Evolutionary conservation across 2,329 filamentous ascomycete species (phyloP).

Genomic region (Aspergillus calidoustus): DNA sequence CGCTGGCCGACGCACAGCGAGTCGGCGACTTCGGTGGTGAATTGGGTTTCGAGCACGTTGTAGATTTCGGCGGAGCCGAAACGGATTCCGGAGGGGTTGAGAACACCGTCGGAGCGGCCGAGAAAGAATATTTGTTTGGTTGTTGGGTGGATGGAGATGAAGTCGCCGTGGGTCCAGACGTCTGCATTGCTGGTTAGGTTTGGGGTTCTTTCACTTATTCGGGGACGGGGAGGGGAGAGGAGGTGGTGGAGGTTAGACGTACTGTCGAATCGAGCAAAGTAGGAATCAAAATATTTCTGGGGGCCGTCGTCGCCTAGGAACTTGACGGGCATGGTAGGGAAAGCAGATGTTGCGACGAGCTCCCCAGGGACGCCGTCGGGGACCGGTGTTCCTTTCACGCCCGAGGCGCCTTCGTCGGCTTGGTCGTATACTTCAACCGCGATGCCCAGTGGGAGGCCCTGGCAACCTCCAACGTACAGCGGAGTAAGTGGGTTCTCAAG

Average conservation of each 20-base stretch:
- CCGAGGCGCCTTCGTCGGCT: constrained; percentile 47
- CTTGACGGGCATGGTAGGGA: constrained; percentile 75
- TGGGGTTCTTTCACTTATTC: background rate
- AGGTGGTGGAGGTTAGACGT: background rate
- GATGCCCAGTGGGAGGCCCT: constrained; percentile 58
- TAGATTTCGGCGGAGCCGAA: constrained; percentile 85
- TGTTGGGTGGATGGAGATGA: constrained; percentile 70
- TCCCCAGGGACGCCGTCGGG: constrained; percentile 72
- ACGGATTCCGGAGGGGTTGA: constrained; percentile 80
- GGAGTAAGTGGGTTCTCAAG: constrained; percentile 70
- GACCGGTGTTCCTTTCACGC: constrained; percentile 55
- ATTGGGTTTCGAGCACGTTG: constrained; percentile 64
- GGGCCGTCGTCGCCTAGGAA: constrained; percentile 62
- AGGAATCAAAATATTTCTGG: constrained; percentile 56
- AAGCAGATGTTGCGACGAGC: constrained; percentile 70
- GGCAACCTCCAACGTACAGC: constrained; percentile 63
- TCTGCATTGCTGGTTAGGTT: constrained; percentile 24
- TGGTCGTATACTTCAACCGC: constrained; percentile 65
- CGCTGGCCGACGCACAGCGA: constrained; percentile 81
- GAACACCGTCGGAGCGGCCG: constrained; percentile 67
- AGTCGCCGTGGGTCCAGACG: constrained; percentile 74
- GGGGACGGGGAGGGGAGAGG: background rate
- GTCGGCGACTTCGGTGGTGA: constrained; percentile 67
- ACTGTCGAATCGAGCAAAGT: constrained; percentile 65
- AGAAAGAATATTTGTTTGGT: constrained; percentile 59